These are phyloP conservation scores for Aotearoamyces nothofagi DNA, from an alignment of 2,329 filamentous ascomycete species.

Conservation along the genomic window DNA sequence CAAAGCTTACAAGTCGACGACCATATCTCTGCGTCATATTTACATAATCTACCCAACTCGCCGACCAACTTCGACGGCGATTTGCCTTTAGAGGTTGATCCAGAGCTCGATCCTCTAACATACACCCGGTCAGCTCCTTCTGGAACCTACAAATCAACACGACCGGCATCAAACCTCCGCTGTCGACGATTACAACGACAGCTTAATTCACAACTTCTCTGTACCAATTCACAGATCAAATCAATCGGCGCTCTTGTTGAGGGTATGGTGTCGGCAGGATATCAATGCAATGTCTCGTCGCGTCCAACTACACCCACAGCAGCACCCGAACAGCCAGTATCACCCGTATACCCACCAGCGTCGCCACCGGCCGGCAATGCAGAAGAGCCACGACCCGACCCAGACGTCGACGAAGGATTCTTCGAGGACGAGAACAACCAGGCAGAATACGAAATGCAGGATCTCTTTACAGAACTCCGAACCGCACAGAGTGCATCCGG, in stretches of 20 bases:
- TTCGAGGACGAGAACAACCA: too few relatives aligned
- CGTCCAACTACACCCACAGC: constrained; percentile 1
- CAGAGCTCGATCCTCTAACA: constrained; percentile 3
- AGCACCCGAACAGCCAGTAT: too few relatives aligned
- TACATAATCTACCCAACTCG: background rate
- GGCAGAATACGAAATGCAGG: too few relatives aligned
- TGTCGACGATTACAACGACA: constrained; percentile 12
- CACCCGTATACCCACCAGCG: too few relatives aligned
- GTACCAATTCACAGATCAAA: constrained; percentile 7
- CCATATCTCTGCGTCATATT: background rate
- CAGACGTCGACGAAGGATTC: too few relatives aligned
- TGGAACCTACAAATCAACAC: constrained; percentile 1
- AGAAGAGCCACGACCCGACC: too few relatives aligned
- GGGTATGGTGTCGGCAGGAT: constrained; percentile 10
- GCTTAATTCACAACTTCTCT: constrained; percentile 12
- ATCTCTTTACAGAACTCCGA: too few relatives aligned
- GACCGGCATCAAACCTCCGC: constrained; percentile 2
- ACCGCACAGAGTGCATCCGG: too few relatives aligned
- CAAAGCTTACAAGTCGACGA: background rate
- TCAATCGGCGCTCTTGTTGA: constrained; percentile 13
- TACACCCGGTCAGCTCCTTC: constrained; percentile 5
- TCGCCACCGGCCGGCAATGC: too few relatives aligned
- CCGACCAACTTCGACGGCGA: constrained; percentile 2
- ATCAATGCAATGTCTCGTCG: constrained; percentile 10
- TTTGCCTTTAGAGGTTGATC: too few relatives aligned